Percentiles rank a stretch among this genome's conserved stretches.
phyloP scores from a whole-genome alignment of 2,329 filamentous ascomycete genomes.

The Diaporthe citri region DNA sequence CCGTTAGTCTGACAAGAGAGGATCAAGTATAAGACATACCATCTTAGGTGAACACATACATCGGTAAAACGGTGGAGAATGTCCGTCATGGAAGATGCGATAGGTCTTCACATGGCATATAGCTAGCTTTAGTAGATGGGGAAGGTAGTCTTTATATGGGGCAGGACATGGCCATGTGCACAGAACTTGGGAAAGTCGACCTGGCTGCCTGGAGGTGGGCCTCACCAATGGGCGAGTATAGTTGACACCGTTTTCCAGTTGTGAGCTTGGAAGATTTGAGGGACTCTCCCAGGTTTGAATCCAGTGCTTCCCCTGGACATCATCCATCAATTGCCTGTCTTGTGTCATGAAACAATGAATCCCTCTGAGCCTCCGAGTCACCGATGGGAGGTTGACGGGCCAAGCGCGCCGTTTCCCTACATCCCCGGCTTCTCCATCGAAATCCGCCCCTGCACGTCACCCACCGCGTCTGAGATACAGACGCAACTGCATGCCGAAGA shows the following conservation, averaged over 20 bases:
- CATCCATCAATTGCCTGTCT: not conserved
- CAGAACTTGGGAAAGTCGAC: not conserved
- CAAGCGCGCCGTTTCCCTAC: conserved; percentile 6
- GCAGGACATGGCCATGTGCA: too few relatives aligned
- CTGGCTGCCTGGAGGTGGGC: conserved; percentile 1
- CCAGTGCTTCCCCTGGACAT: not conserved
- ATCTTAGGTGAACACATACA: not conserved
- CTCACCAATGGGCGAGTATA: not conserved
- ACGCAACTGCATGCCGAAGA: not conserved
- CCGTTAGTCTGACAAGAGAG: not conserved
- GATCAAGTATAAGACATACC: not conserved
- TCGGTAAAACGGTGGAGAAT: not conserved
- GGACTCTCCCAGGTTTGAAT: not conserved
- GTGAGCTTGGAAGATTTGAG: not conserved
- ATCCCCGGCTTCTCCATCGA: not conserved
- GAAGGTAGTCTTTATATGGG: not conserved
- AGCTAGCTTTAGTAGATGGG: not conserved
- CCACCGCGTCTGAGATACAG: not conserved
- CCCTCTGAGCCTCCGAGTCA: not conserved
- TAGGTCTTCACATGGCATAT: not conserved
- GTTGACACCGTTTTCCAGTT: not conserved
- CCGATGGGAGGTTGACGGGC: not conserved
- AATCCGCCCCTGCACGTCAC: not conserved
- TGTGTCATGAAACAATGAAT: not conserved
- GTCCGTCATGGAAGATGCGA: not conserved